Evolutionary conservation across 345 rosid genomes (phyloP), one percentile per base, ranked within the genome.

Genomic region (Excoecaria agallocha): DNA sequence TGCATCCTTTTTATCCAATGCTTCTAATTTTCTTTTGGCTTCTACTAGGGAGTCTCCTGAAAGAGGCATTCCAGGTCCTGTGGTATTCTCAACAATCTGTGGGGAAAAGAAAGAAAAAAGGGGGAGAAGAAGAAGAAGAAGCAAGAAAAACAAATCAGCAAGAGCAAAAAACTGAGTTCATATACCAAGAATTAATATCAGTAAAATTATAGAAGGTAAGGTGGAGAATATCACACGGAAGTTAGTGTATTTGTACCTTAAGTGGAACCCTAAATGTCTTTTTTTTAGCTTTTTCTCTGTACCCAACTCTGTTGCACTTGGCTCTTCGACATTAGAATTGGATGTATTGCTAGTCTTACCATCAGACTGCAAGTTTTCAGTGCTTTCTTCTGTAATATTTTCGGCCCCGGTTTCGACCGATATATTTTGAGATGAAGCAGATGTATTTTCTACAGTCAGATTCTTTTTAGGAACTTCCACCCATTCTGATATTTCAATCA

Each of bases 401-500:
- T 86, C 80, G 24, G 86, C 74, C 50, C 66, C 85, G 74, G 85
- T 72, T 81, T 89, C 92, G 77, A 79, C 74, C 63, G 97, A 79
- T 68, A 80, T 70, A 58, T 87, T 83, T 73, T 84, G 74, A 59
- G 95, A 80, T 75, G 93, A 56, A 72, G 85, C 79, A 35, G 92
- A 84, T 69, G 88, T 69, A 85, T 89, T 93, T 73, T 88, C 96
- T 59, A 86, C 15, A 3, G 90, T 88, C 68, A 85, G 75, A 66
- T 86, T 93, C 86, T 86, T 91, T 85, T 82, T 93, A 54, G 96
- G 96, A 71, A 96, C 95, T 72, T 96, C 98, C 69, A 93, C 94
- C 99, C 99, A 96, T 76, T 96, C 99, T 37, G 95, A 86, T 83
- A 93, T 84, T 82, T 96, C 98, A 83, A 96, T 73, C 58, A 89